Base-by-base conservation (phyloP, 768 basidiomycete genomes). In the Lentinula lateritia region DNA sequence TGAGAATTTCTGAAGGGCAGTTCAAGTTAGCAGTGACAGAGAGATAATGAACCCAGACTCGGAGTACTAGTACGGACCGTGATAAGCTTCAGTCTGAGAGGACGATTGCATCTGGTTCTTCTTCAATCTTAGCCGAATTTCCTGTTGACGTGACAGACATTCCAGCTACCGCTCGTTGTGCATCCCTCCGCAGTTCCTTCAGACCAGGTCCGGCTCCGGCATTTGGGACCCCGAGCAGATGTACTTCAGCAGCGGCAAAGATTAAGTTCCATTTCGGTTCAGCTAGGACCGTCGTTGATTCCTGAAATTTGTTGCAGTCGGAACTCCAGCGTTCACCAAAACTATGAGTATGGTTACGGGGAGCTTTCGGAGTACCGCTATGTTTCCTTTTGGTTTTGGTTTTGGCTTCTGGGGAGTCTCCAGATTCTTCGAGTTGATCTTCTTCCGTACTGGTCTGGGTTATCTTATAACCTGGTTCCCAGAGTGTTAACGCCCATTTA, bases 111-210 rank as follows among this genome's bases (percentile, higher is more conserved):
- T 36, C 50, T 13, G 9, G 8, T 28, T 52, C 23, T 6, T 36
- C 28, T 32, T 28, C 50, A 6, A 13, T 41, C 16, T 10, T 36
- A 13, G 12, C 63, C 28, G 28, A 68, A 71, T 72, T 46, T 15
- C 7, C 20, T 42, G 32, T 12, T 9, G 28, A 28, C 28, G 28
- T 28, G 28, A 28, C 2, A 28, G 28, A 28, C 28, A 28, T 28
- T 28, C 28, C 3, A 28, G 28, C 28, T 28, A 28, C 28, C 28
- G 28, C 28, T 28, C 28, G 28, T 28, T 28, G 28, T 28, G 28
- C 28, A 28, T 28, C 28, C 52, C 13, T 20, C 18, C 53, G 35
- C 23, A 16, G 15, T 38, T 42, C 39, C 35, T 57, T 45, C 52
- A 53, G 18, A n/a, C 34, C 52, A 6, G 52, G 52, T 41, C 55